Conservation (phyloP, 2,329 filamentous ascomycete species). For the Colletotrichum sojae region DNA sequence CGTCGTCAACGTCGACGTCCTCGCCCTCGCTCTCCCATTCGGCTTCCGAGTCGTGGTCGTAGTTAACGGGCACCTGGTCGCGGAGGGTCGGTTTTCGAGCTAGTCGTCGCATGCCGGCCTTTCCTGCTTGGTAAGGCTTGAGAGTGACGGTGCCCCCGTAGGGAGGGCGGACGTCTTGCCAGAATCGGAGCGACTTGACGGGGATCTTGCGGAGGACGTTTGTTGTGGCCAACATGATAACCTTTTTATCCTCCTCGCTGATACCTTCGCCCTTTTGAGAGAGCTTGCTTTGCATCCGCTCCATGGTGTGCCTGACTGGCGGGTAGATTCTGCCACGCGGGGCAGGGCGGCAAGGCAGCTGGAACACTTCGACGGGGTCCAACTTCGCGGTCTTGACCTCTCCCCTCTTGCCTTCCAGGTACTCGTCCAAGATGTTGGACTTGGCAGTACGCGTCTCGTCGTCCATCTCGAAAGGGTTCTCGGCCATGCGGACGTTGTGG, state of each 20-base stretch:
- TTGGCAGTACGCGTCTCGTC: slow-evolving; percentile 67
- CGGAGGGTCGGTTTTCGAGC: slow-evolving; percentile 68
- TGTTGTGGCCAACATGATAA: slow-evolving; percentile 51
- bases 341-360: slow-evolving; percentile 55
- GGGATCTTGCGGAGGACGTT: slow-evolving; percentile 67
- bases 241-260: slow-evolving; percentile 53
- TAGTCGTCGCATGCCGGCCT: slow-evolving; percentile 63
- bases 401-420: slow-evolving; percentile 60
- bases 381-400: slow-evolving; percentile 56
- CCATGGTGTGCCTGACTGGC: slow-evolving; percentile 74
- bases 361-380: slow-evolving; percentile 61
- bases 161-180: slow-evolving; percentile 75
- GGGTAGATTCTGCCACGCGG: slow-evolving; percentile 64
- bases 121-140: slow-evolving; percentile 61
- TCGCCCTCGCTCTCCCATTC: slow-evolving; percentile 86
- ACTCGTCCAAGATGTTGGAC: slow-evolving; percentile 66
- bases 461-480: slow-evolving; percentile 70
- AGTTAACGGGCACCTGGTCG: slow-evolving; percentile 74
- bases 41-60: slow-evolving; percentile 88
- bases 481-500: slow-evolving; percentile 79
- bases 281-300: slow-evolving; percentile 63
- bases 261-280: slow-evolving; percentile 55
- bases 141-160: slow-evolving; percentile 83
- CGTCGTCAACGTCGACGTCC: slow-evolving; percentile 77
- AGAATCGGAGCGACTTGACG: slow-evolving; percentile 74